Base-by-base conservation (phyloP, 805 yeast genomes). In the Pichia scutulata region DNA sequence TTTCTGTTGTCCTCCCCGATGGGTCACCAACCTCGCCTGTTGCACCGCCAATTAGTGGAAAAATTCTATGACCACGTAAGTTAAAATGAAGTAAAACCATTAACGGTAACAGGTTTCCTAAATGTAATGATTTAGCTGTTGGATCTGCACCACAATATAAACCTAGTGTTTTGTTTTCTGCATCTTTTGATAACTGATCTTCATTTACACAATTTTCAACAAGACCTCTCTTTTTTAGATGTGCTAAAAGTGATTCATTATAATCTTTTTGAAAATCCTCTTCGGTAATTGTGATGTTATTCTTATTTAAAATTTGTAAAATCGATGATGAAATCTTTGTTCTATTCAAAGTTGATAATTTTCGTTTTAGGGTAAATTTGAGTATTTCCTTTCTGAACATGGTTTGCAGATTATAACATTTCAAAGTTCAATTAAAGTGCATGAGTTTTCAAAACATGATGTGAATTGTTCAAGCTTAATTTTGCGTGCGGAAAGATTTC, bases 21-120 rank as follows among this genome's bases (percentile, higher is more conserved):
- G 99, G 99, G 65, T 93, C 99, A 8, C 99, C 99, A 2, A 93
- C 96, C 13, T 78, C 77, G 9, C 97, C 98, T 0, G 99, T 93
- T 7, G 98, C 99, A 23, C 95, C 96, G 19, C 96, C 96, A 18
- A 93, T 89, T 7, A 92, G 66, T 0, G 92, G 89, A 7, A 83
- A 80, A n/a, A 89, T 80, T 53, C 78, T 77, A 63, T 89, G 96
- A 2, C 99, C 99, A 33, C 93, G 71, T 30, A 89, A 67, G 54
- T 80, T 81, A 65, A 89, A 89, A 66, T 93, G 97, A 42, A 93
- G 70, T 43, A 92, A 68, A 1, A 88, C 79, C 83, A 93, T 80
- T 55, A 93, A 67, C 0, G 99, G 99, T 30, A 93, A 71, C 47
- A 93, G 69, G 60, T 93, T 93, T 3, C 99, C 99, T 56, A 93